Evolutionary conservation across 176 grass and related monocot species (phyloP).

Genomic region (Lolium multiflorum): DNA sequence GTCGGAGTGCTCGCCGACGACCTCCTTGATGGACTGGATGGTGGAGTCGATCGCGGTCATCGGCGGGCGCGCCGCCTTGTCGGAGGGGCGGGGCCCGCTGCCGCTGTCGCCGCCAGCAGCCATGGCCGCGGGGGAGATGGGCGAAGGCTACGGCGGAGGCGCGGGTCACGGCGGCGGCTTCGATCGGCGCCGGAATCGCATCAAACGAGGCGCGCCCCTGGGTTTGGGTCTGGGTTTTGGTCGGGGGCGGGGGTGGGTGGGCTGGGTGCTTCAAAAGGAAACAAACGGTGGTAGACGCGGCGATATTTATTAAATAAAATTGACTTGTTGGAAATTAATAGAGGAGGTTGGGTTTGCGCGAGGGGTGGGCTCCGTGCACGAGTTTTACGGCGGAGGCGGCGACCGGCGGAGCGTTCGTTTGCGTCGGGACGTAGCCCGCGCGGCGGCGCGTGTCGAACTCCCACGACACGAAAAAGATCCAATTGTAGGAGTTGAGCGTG

Average conservation of each 20-base stretch:
- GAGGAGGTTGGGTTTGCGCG: slow-evolving; percentile 20
- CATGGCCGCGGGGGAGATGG: slow-evolving; percentile 53
- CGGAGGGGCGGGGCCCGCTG: slow-evolving; percentile 36
- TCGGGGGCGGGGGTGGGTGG: slow-evolving; percentile 18
- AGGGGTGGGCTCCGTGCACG: slow-evolving; percentile 41
- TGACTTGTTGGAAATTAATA: background rate
- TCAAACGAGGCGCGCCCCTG: slow-evolving; percentile 56
- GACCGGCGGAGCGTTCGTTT: no score
- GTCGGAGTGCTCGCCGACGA: slow-evolving; percentile 87
- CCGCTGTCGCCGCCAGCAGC: slow-evolving; percentile 33
- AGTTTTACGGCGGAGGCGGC: slow-evolving; percentile 39
- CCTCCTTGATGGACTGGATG: slow-evolving; percentile 90
- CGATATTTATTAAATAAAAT: slow-evolving; percentile 4
- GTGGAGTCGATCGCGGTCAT: slow-evolving; percentile 53
- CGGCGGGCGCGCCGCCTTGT: slow-evolving; percentile 35
- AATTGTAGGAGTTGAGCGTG: no score
- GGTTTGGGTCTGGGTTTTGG: slow-evolving; percentile 58
- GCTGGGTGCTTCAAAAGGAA: slow-evolving; percentile 35
- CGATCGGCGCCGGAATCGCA: slow-evolving; percentile 75
- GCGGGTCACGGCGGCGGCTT: slow-evolving; percentile 36
- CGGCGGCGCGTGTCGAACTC: no score
- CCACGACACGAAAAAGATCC: no score
- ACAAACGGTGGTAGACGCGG: slow-evolving; percentile 7
- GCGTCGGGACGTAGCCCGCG: no score
- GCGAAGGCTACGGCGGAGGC: slow-evolving; percentile 45